Evolutionary conservation across 805 yeast species (phyloP), one percentile per base, ranked within the genome.

Genomic region (Wickerhamomyces alni): DNA sequence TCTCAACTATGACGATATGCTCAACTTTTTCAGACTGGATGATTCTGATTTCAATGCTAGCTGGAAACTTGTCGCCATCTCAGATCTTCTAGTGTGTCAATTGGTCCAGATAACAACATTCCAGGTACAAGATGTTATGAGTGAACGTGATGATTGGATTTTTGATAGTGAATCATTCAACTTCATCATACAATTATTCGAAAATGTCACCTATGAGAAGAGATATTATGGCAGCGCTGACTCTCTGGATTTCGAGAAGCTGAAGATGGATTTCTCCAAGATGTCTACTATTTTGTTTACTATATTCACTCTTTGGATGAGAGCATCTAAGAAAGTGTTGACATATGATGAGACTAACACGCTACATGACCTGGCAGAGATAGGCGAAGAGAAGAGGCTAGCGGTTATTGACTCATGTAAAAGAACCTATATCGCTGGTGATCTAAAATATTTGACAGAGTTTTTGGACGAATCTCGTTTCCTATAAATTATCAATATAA

Each of bases 51-150:
- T 50, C 2, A 16, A 40, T 3, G 39, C 40, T 17, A 6, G n/a
- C 9, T 36, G 39, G 21, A 41, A 39, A 16, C 18, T 40, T 0
- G 8, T 32, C 7, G 16, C 46, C 2, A 28, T 46, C 30, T 33
- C 35, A 11, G 38, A 46, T 12, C 17, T 39, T 5, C n/a, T 48
- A 1, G 17, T 36, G 1, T 13, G 35, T 24, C 34, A 38, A 7
- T 27, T 55, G 22, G 47, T 45, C 2, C 51, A 49, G 17, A 26
- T 54, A 7, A 46, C 51, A 8, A 49, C 51, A 3, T 47, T 40
- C 21, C 19, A 29, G 8, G 37, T 49, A 17, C 29, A 33, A 8
- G 36, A 39, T 21, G 21, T 12, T 31, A 17, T 31, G 10, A 17
- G 16, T 7, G 8, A 18, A 5, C 21, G 31, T 8, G 15, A 17